Evolutionary conservation across 2,329 filamentous ascomycete genomes (phyloP).

Genomic region (Fusarium nisikadoi): DNA sequence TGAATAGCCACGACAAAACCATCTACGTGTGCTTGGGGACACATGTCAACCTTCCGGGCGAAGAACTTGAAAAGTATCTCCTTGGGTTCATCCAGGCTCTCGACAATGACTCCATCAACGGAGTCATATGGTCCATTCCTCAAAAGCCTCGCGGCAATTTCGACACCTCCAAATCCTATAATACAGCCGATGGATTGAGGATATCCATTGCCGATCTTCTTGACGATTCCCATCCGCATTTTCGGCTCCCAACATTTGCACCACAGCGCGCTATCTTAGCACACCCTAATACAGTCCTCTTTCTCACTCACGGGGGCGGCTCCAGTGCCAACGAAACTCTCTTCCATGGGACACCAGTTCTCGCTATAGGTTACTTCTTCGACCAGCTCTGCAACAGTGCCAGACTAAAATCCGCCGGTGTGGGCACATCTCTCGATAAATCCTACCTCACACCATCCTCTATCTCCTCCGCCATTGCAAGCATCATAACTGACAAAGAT

Average conservation of each 20-base stretch:
- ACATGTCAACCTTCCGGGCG: slow-evolving; percentile 49
- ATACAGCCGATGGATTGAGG: slow-evolving; percentile 14
- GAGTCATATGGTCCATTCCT: slow-evolving; percentile 53
- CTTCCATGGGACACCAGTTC: slow-evolving; percentile 52
- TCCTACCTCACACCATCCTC: slow-evolving; percentile 47
- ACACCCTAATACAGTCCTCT: slow-evolving; percentile 49
- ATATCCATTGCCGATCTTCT: slow-evolving; percentile 40
- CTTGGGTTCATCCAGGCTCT: slow-evolving; percentile 45
- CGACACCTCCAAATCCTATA: slow-evolving; percentile 25
- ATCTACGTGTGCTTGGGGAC: slow-evolving; percentile 57
- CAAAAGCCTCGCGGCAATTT: slow-evolving; percentile 40
- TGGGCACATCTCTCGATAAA: slow-evolving; percentile 52
- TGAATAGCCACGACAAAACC: slow-evolving; percentile 45
- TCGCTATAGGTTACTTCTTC: slow-evolving; percentile 53
- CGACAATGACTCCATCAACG: slow-evolving; percentile 48
- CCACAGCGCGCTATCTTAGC: slow-evolving; percentile 55
- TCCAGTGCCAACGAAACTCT: slow-evolving; percentile 55
- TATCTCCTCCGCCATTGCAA: slow-evolving; percentile 45
- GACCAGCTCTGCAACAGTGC: slow-evolving; percentile 55
- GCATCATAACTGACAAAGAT: slow-evolving; percentile 45
- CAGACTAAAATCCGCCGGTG: slow-evolving; percentile 50
- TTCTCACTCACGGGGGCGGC: slow-evolving; percentile 55
- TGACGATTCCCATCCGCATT: slow-evolving; percentile 43
- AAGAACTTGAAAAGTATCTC: slow-evolving; percentile 48
- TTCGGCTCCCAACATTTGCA: slow-evolving; percentile 50